phyloP scores from a whole-genome alignment of 345 rosid species.

The Mangifera indica region DNA sequence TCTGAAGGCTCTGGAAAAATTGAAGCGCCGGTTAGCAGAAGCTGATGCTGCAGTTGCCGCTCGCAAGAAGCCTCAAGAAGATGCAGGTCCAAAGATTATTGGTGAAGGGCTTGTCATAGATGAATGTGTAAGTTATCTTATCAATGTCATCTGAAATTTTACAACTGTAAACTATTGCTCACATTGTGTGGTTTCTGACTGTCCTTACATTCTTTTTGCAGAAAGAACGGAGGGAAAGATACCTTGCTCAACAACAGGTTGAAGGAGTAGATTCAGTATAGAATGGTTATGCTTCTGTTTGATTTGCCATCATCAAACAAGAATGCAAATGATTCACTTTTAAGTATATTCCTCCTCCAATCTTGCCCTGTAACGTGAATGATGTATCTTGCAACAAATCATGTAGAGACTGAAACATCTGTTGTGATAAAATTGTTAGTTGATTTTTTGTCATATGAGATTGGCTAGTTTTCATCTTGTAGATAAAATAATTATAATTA shows the following conservation, averaged over 20 bases:
- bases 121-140: conserved; percentile 77
- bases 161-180: neutral
- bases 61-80: conserved; percentile 80
- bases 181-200: neutral
- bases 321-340: conserved; percentile 11
- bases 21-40: conserved; percentile 82
- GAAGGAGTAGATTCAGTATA: conserved; percentile 74
- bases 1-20: conserved; percentile 68
- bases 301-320: neutral
- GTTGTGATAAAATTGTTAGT: conserved; percentile 20
- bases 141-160: neutral
- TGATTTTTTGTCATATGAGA: conserved; percentile 25
- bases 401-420: conserved; percentile 22
- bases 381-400: conserved; percentile 17
- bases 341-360: conserved; percentile 26
- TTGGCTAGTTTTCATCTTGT: conserved; percentile 1
- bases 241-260: conserved; percentile 87
- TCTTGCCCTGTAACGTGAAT: conserved; percentile 23
- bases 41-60: conserved; percentile 88
- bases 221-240: conserved; percentile 97
- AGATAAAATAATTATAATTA: conserved; percentile 18
- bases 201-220: conserved; percentile 22
- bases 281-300: conserved; percentile 16
- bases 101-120: conserved; percentile 99
- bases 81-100: conserved; percentile 71